Conservation (phyloP, 2,329 filamentous ascomycete species). For the Daldinia sp. region DNA sequence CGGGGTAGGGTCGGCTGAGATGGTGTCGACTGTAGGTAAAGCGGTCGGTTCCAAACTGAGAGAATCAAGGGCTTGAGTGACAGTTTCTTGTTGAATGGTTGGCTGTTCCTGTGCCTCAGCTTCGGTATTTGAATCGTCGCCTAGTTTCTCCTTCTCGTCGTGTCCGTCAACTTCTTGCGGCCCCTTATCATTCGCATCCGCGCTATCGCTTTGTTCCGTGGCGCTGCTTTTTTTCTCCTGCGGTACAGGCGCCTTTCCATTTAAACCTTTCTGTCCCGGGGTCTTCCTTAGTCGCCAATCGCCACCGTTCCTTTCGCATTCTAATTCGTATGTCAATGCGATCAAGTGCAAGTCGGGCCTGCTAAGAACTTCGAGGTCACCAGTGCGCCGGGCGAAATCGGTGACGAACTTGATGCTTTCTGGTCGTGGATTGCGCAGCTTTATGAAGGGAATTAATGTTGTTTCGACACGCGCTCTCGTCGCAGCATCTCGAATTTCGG, state of each 20-base stretch:
- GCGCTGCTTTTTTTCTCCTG: slow-evolving; percentile 49
- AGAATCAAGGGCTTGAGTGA: slow-evolving; percentile 39
- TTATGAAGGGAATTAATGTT: slow-evolving; percentile 84
- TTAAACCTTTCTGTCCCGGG: slow-evolving; percentile 81
- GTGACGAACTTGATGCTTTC: slow-evolving; percentile 81
- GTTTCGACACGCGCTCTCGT: slow-evolving; percentile 85
- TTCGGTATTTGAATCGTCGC: slow-evolving; percentile 6
- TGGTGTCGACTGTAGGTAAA: slow-evolving; percentile 29
- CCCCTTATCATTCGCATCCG: slow-evolving; percentile 19
- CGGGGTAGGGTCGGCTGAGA: slow-evolving; percentile 15
- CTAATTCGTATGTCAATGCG: slow-evolving; percentile 92
- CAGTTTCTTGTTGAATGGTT: slow-evolving; percentile 33
- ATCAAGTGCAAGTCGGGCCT: slow-evolving; percentile 88
- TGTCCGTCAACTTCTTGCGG: slow-evolving; percentile 13
- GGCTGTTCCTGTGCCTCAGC: slow-evolving; percentile 23
- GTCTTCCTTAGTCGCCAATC: slow-evolving; percentile 83
- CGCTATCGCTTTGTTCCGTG: slow-evolving; percentile 28
- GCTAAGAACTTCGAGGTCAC: slow-evolving; percentile 88
- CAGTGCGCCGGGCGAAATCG: slow-evolving; percentile 88
- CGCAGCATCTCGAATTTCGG: slow-evolving; percentile 86
- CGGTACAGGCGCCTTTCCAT: slow-evolving; percentile 69
- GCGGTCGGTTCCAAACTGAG: slow-evolving; percentile 39
- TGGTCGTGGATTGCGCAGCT: slow-evolving; percentile 74
- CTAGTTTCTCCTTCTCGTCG: slow-evolving; percentile 16
- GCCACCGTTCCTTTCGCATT: slow-evolving; percentile 88